phyloP scores from a whole-genome alignment of 768 basidiomycete genomes.

The Termitomyces sp. region DNA sequence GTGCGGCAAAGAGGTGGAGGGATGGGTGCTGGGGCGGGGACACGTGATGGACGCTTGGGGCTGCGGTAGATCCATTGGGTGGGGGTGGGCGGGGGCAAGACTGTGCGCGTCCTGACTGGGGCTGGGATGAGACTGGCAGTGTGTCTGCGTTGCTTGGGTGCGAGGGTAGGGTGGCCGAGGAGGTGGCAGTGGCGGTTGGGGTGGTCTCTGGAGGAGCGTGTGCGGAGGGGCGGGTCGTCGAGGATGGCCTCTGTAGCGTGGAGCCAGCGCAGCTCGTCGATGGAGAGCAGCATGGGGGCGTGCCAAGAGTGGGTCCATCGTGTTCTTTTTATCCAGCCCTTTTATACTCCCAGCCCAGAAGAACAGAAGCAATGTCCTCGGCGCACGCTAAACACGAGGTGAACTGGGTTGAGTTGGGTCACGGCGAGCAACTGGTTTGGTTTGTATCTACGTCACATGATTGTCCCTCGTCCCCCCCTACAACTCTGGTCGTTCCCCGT shows the following conservation, averaged over 20 bases:
- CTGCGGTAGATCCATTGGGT: slow-evolving; percentile 20
- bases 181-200: slow-evolving; percentile 3
- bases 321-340: no score
- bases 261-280: slow-evolving; percentile 48
- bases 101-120: slow-evolving; percentile 1
- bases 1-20: slow-evolving; percentile 2
- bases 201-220: not conserved
- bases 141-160: slow-evolving; percentile 1
- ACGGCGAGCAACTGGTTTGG: no score
- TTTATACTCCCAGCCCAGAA: no score
- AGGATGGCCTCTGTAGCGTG: slow-evolving; percentile 29
- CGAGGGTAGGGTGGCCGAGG: not conserved
- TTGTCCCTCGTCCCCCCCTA: slow-evolving; percentile 1
- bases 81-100: slow-evolving; percentile 1
- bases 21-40: not conserved
- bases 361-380: no score
- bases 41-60: slow-evolving; percentile 14
- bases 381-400: no score
- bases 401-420: no score
- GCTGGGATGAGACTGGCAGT: slow-evolving; percentile 9
- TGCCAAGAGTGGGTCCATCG: not conserved
- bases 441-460: slow-evolving; percentile 23
- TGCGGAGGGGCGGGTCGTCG: not conserved
- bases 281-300: slow-evolving; percentile 14
- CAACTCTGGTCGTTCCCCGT: slow-evolving; percentile 58